Percentiles rank a stretch among this genome's conserved stretches.
Evolutionary conservation across 1,284 basidiomycete species (phyloP).

Genomic region (Tilletia setariae): DNA sequence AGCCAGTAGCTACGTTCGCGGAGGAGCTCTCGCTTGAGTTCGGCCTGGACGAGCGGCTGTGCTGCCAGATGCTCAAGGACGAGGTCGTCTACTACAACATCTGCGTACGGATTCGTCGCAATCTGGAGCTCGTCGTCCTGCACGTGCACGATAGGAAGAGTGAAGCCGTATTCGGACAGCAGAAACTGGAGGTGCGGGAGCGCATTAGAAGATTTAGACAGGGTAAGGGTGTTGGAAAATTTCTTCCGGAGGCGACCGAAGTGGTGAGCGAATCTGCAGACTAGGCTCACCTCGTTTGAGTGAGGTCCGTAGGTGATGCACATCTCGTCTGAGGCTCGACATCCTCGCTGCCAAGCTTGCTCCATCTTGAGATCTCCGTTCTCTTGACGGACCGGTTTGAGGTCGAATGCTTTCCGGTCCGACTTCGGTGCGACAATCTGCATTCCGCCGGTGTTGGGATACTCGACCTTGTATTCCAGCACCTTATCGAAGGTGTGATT

Average conservation of each 20-base stretch:
- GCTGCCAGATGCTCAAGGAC: neutral
- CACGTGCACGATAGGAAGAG: neutral
- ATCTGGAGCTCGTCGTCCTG: neutral
- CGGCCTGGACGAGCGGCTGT: constrained; percentile 11
- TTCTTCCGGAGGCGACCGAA: too few relatives aligned
- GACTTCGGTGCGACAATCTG: constrained; percentile 5
- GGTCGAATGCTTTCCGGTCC: neutral
- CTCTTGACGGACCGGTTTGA: neutral
- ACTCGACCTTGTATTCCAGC: constrained; percentile 8
- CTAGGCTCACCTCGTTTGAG: constrained; percentile 7
- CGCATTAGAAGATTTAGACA: neutral
- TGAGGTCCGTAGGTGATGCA: constrained; percentile 12
- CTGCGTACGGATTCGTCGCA: neutral
- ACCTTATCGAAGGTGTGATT: constrained; percentile 2
- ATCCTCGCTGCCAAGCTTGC: neutral
- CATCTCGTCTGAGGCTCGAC: constrained; percentile 6
- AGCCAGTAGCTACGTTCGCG: constrained; percentile 5
- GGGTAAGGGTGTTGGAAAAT: too few relatives aligned
- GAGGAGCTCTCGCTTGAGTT: constrained; percentile 11
- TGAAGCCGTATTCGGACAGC: constrained; percentile 8
- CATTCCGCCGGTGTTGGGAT: neutral
- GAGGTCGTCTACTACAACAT: constrained; percentile 12
- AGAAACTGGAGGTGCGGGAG: constrained; percentile 11
- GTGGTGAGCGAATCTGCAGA: neutral
- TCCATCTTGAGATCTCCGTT: neutral